phyloP scores from a whole-genome alignment of 768 basidiomycete genomes.

The Boletus tomentosulus region DNA sequence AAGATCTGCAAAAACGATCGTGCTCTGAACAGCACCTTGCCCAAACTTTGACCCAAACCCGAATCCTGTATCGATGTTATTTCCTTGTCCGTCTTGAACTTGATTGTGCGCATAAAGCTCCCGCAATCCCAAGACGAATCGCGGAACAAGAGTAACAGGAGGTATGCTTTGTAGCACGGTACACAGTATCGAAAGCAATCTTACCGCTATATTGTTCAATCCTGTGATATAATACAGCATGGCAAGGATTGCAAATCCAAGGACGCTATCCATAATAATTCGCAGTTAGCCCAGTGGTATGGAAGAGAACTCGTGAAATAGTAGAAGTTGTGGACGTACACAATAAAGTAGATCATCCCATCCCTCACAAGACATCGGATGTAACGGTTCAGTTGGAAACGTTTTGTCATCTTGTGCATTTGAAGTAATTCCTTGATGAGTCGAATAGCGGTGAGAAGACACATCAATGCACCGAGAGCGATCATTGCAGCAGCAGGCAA shows the following conservation, averaged over 20 bases:
- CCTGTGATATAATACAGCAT: not conserved
- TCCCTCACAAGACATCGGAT: not conserved
- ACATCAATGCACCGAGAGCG: not conserved
- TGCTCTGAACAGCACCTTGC: not conserved
- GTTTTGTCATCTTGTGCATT: not conserved
- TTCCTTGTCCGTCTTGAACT: not conserved
- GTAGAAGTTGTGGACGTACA: not conserved
- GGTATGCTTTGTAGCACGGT: not conserved
- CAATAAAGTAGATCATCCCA: not conserved
- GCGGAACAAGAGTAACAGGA: not conserved
- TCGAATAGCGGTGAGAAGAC: not conserved
- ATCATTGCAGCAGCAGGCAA: no score
- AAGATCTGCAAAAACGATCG: not conserved
- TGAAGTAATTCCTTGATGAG: not conserved
- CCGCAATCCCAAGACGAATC: not conserved
- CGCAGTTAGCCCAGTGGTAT: not conserved
- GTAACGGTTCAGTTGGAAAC: not conserved
- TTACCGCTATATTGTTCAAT: not conserved
- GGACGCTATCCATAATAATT: not conserved
- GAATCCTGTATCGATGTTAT: not conserved
- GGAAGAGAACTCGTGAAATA: not conserved
- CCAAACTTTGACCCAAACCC: not conserved
- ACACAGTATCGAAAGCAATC: not conserved
- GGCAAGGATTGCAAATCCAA: not conserved
- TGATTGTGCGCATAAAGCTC: not conserved